Evolutionary conservation across 257 asterid species (phyloP).

Genomic region (Nicotiana paniculata): DNA sequence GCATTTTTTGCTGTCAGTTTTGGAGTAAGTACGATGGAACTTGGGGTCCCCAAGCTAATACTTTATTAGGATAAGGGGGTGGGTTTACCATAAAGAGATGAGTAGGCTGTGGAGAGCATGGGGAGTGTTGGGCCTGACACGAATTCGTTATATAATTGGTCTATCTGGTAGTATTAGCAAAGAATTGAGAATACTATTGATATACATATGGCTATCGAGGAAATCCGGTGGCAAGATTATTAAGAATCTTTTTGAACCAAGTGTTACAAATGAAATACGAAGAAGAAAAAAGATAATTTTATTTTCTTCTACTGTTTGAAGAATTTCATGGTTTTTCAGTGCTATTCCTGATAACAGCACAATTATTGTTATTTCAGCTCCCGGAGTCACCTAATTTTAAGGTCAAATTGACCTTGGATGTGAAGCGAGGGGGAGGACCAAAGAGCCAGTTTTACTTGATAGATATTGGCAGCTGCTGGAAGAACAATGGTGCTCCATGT

Average conservation of each 20-base stretch:
- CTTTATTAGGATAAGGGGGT: background rate
- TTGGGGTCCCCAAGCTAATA: background rate
- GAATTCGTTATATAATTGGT: background rate
- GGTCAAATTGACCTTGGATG: conserved; percentile 40
- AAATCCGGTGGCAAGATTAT: background rate
- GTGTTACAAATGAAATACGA: background rate
- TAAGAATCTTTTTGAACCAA: background rate
- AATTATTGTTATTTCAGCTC: conserved; percentile 21
- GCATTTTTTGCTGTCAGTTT: background rate
- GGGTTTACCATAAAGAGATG: background rate
- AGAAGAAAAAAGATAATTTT: background rate
- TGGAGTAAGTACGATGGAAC: background rate
- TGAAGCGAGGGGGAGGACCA: conserved; percentile 56
- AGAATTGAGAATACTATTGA: background rate
- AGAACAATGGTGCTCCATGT: conserved; percentile 54
- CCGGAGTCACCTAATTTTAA: conserved; percentile 65
- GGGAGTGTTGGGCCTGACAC: background rate
- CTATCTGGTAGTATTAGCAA: background rate
- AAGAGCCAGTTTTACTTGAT: conserved; percentile 68
- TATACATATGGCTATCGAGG: background rate
- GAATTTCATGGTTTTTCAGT: background rate
- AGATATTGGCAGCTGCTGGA: conserved; percentile 79
- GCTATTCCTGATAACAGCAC: background rate
- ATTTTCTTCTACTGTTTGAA: background rate
- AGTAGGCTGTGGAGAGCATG: background rate